These are phyloP conservation scores for Paramecium primaurelia DNA, from an alignment of 73 alveolate species.

Conservation along the genomic window DNA sequence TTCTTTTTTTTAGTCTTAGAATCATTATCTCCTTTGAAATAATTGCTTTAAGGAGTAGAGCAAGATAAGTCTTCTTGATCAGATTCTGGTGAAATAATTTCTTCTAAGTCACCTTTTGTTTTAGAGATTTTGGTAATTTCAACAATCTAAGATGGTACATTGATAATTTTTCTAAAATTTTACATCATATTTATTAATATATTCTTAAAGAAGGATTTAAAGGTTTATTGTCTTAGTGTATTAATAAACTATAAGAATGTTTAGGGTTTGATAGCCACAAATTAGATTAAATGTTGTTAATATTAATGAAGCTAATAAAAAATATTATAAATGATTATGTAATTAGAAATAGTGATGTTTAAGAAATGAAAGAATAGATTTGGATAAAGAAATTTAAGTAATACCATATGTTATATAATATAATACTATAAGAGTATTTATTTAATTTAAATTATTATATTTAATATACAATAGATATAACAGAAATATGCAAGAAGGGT, in stretches of 20 bases:
- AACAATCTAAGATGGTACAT: not conserved
- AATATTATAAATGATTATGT: not conserved
- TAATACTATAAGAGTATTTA: not conserved
- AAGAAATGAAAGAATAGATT: not conserved
- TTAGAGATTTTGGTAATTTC: not conserved
- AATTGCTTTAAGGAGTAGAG: not conserved
- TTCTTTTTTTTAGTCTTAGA: not conserved
- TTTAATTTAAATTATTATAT: not conserved
- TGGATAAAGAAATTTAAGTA: not conserved
- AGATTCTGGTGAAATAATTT: not conserved
- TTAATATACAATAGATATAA: not conserved
- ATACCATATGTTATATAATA: not conserved
- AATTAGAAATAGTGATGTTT: not conserved
- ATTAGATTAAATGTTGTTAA: not conserved
- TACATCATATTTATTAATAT: not conserved
- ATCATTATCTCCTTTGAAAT: not conserved
- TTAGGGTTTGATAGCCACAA: not conserved
- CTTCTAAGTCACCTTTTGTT: not conserved
- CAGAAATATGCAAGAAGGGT: slow-evolving; percentile 13
- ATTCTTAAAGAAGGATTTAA: not conserved
- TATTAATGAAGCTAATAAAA: not conserved
- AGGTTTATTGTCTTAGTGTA: not conserved
- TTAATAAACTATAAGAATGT: not conserved
- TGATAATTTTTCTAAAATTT: not conserved
- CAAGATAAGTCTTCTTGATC: not conserved